Evolutionary conservation across 345 rosid genomes (phyloP).

Genomic region (Boechera retrofracta): DNA sequence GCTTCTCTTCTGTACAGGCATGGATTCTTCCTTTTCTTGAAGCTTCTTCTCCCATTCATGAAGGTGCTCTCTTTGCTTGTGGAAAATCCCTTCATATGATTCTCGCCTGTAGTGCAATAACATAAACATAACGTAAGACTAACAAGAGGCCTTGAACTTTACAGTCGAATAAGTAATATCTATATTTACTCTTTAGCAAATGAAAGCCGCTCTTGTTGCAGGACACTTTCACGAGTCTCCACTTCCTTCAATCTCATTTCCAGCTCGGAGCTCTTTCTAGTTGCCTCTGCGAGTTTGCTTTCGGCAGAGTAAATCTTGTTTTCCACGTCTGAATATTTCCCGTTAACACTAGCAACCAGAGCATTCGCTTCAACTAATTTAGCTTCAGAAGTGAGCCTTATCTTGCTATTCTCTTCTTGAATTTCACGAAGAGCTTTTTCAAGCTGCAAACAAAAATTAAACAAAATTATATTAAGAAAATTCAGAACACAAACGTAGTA

Average conservation of each 20-base stretch:
- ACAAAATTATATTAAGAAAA: background rate
- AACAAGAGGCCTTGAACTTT: background rate
- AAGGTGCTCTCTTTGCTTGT: slow-evolving; percentile 72
- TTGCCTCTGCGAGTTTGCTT: slow-evolving; percentile 72
- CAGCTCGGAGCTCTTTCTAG: slow-evolving; percentile 66
- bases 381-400: slow-evolving; percentile 63
- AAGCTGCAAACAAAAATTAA: slow-evolving; percentile 58
- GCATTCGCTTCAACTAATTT: slow-evolving; percentile 67
- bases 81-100: slow-evolving; percentile 65
- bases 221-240: slow-evolving; percentile 69
- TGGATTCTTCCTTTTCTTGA: slow-evolving; percentile 56
- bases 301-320: slow-evolving; percentile 61
- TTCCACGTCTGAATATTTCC: slow-evolving; percentile 68
- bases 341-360: slow-evolving; percentile 65
- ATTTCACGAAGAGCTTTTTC: slow-evolving; percentile 69
- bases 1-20: slow-evolving; percentile 58
- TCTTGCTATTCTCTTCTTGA: slow-evolving; percentile 56
- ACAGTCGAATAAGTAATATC: background rate
- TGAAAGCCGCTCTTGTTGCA: slow-evolving; percentile 72
- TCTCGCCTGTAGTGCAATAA: slow-evolving; percentile 61
- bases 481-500: slow-evolving; percentile 14
- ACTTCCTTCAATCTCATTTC: slow-evolving; percentile 78
- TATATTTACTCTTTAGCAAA: slow-evolving; percentile 63
- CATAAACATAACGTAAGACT: slow-evolving; percentile 18
- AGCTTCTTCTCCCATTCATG: slow-evolving; percentile 78